These are phyloP conservation scores for Phytopythium helicoides DNA, from an alignment of 352 stramenopile genomes.

Conservation along the genomic window DNA sequence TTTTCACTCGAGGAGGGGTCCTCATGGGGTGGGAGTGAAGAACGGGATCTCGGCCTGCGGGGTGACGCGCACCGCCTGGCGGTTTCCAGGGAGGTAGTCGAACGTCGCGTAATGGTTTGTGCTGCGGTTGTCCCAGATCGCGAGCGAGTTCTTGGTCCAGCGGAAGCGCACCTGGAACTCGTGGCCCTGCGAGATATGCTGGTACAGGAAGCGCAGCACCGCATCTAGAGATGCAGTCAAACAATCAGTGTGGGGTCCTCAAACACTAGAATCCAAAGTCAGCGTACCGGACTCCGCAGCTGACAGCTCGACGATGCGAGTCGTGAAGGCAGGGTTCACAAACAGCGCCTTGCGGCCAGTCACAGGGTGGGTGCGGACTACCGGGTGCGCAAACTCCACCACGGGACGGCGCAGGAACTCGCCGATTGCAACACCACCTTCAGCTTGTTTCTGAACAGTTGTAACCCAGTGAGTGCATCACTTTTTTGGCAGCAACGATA, in stretches of 20 bases:
- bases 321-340: constrained; percentile 28
- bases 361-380: constrained; percentile 28
- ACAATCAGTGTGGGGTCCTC: no score
- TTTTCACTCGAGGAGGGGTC: no score
- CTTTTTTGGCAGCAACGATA: no score
- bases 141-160: constrained; percentile 26
- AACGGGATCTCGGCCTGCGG: constrained; percentile 29
- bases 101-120: constrained; percentile 34
- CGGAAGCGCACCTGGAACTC: constrained; percentile 39
- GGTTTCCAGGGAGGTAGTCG: constrained; percentile 35
- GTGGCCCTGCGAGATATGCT: constrained; percentile 24
- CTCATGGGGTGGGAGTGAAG: no score
- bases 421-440: constrained; percentile 8
- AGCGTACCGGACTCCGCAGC: constrained; percentile 21
- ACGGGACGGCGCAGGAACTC: constrained; percentile 13
- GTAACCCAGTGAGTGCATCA: no score
- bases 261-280: no score
- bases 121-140: constrained; percentile 32
- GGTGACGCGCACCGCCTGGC: constrained; percentile 30
- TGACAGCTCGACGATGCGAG: constrained; percentile 25
- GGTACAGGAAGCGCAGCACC: constrained; percentile 14
- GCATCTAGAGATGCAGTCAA: constrained; percentile 7
- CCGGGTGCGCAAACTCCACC: constrained; percentile 19
- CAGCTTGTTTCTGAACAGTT: constrained; percentile 14
- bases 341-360: constrained; percentile 31